Evolutionary conservation across 2,329 filamentous ascomycete genomes (phyloP).

Genomic region (Curvularia lunata): DNA sequence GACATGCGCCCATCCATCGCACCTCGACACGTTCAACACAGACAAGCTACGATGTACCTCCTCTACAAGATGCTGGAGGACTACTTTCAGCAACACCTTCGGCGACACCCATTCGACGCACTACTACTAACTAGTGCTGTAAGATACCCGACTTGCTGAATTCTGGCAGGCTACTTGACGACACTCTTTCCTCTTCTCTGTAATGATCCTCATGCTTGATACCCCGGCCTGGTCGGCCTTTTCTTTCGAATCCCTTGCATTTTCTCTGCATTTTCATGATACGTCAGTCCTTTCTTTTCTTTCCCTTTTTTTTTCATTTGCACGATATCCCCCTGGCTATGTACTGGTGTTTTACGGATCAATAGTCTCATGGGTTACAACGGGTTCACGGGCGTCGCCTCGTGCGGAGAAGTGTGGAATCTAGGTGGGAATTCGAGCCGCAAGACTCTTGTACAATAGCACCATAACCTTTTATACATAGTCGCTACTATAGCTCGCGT

Average conservation of each 20-base stretch:
- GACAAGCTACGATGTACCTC: slow-evolving; percentile 33
- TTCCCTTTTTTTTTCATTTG: slow-evolving; percentile 9
- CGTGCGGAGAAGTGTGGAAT: not conserved
- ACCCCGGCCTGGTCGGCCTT: slow-evolving; percentile 38
- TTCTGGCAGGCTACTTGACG: slow-evolving; percentile 40
- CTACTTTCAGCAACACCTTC: slow-evolving; percentile 32
- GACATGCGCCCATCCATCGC: slow-evolving; percentile 22
- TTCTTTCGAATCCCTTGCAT: slow-evolving; percentile 31
- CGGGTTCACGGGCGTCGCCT: not conserved
- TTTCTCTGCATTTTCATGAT: slow-evolving; percentile 18
- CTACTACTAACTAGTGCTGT: slow-evolving; percentile 30
- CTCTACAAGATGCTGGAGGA: slow-evolving; percentile 41
- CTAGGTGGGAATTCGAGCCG: slow-evolving; percentile 4
- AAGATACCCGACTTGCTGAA: slow-evolving; percentile 41
- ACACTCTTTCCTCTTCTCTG: slow-evolving; percentile 21
- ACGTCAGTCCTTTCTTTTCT: slow-evolving; percentile 5
- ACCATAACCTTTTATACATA: slow-evolving; percentile 3
- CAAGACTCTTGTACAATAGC: slow-evolving; percentile 10
- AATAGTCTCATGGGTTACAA: slow-evolving; percentile 25
- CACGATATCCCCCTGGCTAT: slow-evolving; percentile 31
- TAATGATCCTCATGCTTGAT: slow-evolving; percentile 36
- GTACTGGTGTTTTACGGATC: slow-evolving; percentile 25
- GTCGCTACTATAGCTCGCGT: slow-evolving; percentile 16
- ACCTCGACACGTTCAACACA: slow-evolving; percentile 33
- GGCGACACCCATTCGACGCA: slow-evolving; percentile 27